These are phyloP conservation scores for Herpetomonas tarakana DNA, from an alignment of 208 protist species.

Conservation along the genomic window DNA sequence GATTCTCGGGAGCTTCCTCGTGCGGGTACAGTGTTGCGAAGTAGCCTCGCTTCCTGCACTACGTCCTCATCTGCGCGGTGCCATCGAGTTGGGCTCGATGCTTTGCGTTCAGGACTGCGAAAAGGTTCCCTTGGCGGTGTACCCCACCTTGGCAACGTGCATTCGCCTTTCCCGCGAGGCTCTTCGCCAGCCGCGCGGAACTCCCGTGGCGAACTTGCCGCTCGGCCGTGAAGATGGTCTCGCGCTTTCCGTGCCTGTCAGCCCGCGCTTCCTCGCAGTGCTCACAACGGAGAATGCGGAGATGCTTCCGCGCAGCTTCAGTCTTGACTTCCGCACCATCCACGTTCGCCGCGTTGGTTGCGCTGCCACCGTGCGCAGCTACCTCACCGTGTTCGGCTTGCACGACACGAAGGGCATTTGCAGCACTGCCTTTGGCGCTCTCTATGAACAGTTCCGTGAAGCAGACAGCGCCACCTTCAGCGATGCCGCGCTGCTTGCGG, in stretches of 20 bases:
- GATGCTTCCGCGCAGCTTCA: constrained; percentile 24
- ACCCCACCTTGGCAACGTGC: background rate
- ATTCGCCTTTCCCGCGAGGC: background rate
- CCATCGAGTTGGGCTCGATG: constrained; percentile 52
- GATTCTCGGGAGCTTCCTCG: constrained; percentile 59
- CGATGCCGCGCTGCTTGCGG: constrained; percentile 24
- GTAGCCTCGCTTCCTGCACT: constrained; percentile 31
- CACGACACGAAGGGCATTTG: constrained; percentile 14
- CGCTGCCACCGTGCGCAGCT: constrained; percentile 33
- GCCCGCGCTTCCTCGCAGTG: constrained; percentile 36
- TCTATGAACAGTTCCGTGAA: constrained; percentile 59
- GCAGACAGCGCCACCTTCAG: constrained; percentile 47
- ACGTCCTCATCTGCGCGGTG: constrained; percentile 45
- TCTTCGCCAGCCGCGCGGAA: background rate
- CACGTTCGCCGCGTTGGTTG: constrained; percentile 30
- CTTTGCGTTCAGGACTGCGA: constrained; percentile 66
- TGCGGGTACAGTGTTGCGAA: constrained; percentile 47
- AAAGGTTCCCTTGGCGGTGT: constrained; percentile 18
- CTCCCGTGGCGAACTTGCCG: background rate
- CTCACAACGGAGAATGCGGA: constrained; percentile 23
- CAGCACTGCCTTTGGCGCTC: constrained; percentile 38
- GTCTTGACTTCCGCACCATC: constrained; percentile 46
- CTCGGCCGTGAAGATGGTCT: constrained; percentile 8
- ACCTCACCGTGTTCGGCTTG: constrained; percentile 44
- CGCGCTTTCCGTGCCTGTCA: constrained; percentile 14